Percentiles rank a stretch among this genome's conserved stretches.
These are phyloP conservation scores for Phytophthora macrochlamydospora DNA, from an alignment of 352 stramenopile species.

Conservation along the genomic window DNA sequence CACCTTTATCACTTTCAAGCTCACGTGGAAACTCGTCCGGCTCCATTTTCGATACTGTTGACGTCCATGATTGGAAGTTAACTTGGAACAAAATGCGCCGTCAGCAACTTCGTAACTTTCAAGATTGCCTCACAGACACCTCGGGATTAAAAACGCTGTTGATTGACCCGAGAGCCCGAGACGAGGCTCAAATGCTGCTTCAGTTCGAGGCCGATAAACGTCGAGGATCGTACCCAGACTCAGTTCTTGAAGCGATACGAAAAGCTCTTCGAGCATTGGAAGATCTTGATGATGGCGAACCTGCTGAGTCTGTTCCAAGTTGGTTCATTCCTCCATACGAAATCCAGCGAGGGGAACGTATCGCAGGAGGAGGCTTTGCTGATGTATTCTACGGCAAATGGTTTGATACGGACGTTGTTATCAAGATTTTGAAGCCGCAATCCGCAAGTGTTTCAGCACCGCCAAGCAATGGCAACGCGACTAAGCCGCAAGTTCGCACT, in stretches of 20 bases:
- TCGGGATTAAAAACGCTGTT: conserved; percentile 14
- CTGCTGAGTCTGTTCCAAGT: conserved; percentile 19
- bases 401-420: conserved; percentile 35
- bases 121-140: conserved; percentile 18
- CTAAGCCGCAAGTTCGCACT: too few species aligned
- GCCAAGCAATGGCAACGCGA: background rate
- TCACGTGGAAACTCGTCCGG: conserved; percentile 17
- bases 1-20: conserved; percentile 18
- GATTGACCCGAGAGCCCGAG: conserved; percentile 10
- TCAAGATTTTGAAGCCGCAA: conserved; percentile 30
- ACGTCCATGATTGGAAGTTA: conserved; percentile 24
- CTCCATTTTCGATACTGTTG: conserved; percentile 4
- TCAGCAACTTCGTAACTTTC: conserved; percentile 25
- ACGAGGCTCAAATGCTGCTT: conserved; percentile 31
- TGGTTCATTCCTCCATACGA: conserved; percentile 42
- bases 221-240: conserved; percentile 26
- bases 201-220: conserved; percentile 35
- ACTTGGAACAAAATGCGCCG: conserved; percentile 25
- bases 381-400: conserved; percentile 35
- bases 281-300: conserved; percentile 1
- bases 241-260: conserved; percentile 21
- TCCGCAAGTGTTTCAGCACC: conserved; percentile 4
- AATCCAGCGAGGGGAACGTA: conserved; percentile 19
- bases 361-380: conserved; percentile 24
- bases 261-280: conserved; percentile 17